phyloP scores from a whole-genome alignment of 2,329 filamentous ascomycete genomes.

The Aspergillus neoniger region DNA sequence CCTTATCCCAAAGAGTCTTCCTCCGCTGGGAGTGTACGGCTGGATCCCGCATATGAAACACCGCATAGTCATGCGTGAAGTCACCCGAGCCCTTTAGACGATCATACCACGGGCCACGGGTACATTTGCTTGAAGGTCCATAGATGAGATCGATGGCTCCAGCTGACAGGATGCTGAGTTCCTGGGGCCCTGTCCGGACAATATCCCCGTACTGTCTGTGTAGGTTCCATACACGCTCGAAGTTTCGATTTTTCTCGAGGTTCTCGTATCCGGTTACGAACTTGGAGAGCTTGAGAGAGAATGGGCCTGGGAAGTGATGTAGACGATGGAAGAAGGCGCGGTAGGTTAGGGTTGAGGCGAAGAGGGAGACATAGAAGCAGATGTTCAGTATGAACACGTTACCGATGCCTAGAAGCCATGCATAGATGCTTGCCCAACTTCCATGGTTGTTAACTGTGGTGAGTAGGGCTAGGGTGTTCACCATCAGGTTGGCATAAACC shows the following conservation, averaged over 20 bases:
- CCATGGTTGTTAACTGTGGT: background rate
- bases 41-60: background rate
- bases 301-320: background rate
- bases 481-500: background rate
- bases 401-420: background rate
- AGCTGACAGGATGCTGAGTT: background rate
- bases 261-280: background rate
- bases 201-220: background rate
- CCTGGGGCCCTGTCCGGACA: background rate
- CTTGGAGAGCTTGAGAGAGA: background rate
- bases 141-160: slow-evolving; percentile 1
- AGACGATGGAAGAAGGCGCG: background rate
- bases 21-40: background rate
- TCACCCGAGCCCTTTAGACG: background rate
- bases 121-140: background rate
- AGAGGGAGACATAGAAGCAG: background rate
- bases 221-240: slow-evolving; percentile 1
- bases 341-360: background rate
- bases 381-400: background rate
- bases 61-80: background rate
- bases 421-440: background rate
- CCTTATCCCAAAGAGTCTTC: slow-evolving; percentile 7
- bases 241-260: background rate
- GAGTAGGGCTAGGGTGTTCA: background rate
- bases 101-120: slow-evolving; percentile 3